Conservation (phyloP, 257 asterid genomes). For the Avicennia marina region DNA sequence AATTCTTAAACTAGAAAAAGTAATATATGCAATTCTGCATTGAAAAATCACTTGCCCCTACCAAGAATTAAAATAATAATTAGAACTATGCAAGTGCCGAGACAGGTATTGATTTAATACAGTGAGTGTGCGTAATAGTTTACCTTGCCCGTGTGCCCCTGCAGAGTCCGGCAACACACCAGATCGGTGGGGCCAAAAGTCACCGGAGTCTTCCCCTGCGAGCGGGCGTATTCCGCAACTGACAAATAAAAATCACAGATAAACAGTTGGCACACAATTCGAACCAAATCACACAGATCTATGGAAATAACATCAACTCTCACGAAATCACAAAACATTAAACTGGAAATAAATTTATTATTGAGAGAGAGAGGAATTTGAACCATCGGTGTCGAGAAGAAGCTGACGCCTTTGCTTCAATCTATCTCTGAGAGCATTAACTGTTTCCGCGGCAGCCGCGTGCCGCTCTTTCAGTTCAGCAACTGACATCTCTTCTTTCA, state of each 20-base stretch:
- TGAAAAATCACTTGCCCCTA: too few species aligned
- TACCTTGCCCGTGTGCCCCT: slow-evolving; percentile 97
- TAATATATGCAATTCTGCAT: too few species aligned
- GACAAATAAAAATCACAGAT: slow-evolving; percentile 6
- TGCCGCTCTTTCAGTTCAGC: slow-evolving; percentile 90
- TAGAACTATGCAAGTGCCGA: too few species aligned
- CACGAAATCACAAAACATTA: slow-evolving; percentile 3
- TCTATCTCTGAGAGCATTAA: slow-evolving; percentile 66
- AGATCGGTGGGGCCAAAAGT: slow-evolving; percentile 94
- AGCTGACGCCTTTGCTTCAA: slow-evolving; percentile 69
- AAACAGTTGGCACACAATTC: slow-evolving; percentile 6
- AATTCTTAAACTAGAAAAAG: not conserved
- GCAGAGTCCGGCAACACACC: slow-evolving; percentile 92
- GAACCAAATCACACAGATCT: slow-evolving; percentile 36
- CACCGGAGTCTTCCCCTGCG: slow-evolving; percentile 82
- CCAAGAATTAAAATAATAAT: too few species aligned
- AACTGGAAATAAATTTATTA: not conserved
- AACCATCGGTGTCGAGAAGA: slow-evolving; percentile 88
- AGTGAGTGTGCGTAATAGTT: not conserved
- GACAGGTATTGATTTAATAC: too few species aligned
- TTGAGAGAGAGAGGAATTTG: slow-evolving; percentile 1
- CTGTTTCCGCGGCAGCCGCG: slow-evolving; percentile 72
- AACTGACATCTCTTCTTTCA: slow-evolving; percentile 51
- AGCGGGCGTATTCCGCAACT: slow-evolving; percentile 80
- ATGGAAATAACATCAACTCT: slow-evolving; percentile 5